Evolutionary conservation across 305 asterid genomes (phyloP), one percentile per base, ranked within the genome.

Genomic region (Ajuga reptans): DNA sequence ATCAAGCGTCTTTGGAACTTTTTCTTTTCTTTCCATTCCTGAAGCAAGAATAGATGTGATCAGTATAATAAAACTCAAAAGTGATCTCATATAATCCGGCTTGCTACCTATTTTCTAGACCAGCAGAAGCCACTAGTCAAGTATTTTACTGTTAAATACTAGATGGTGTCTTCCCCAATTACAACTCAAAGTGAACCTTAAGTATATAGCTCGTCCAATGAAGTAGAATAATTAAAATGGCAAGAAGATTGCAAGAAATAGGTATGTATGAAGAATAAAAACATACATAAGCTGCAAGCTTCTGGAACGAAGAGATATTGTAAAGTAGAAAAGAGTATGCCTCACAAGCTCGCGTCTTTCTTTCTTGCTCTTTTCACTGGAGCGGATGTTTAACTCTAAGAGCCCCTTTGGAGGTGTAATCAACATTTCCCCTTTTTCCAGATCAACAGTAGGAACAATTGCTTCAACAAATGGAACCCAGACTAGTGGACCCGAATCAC

Each of bases 341-440:
- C 98, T 92, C 85, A 93, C 99, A 82, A 87, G 85, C 81, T 87
- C 94, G 5, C 96, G 97, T 73, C 99, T 90, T 83, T 93, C 97
- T 87, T 91, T 93, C 88, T 93, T 93, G 84, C 95, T 80, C 80
- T 82, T 90, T 72, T 83, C 96, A 75, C 89, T 83, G 55, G 88
- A 34, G 67, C 94, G 95, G 56, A 93, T 61, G 72, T 93, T 93
- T 75, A 93, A 81, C 75, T 87, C 96, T 65, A 93, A 77, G 58
- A 93, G 95, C 72, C 99, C 99, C 82, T 89, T 87, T 27, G 99
- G 99, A 74, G 99, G 99, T 66, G 96, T 93, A 79, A 93, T 91
- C 76, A 85, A 66, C 95, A 93, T 89, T 81, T 90, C 96, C 80
- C 92, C 74, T 73, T 81, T 87, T 43, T 75, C 84, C 64, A 87